A percentile compares a stretch with the other conserved stretches of the same genome.
These are phyloP conservation scores for Acer yangbiense DNA, from an alignment of 345 rosid genomes.

Conservation along the genomic window DNA sequence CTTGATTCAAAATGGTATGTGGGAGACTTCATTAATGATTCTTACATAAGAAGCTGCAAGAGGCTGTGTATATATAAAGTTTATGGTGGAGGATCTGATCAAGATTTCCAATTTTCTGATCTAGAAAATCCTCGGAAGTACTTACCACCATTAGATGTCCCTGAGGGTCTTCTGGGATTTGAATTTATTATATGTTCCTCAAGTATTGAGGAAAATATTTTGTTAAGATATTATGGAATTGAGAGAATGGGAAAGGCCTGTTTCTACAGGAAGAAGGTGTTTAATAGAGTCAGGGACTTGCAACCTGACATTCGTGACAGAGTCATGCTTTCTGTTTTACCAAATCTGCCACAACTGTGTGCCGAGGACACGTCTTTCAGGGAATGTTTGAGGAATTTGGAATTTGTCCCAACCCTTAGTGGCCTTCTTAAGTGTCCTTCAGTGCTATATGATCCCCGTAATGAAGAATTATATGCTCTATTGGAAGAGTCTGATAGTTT, in stretches of 20 bases:
- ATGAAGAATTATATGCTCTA: conserved; percentile 80
- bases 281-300: conserved; percentile 59
- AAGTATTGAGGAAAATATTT: conserved; percentile 64
- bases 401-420: conserved; percentile 73
- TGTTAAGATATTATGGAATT: conserved; percentile 67
- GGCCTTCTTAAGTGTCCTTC: conserved; percentile 68
- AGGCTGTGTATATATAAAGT: conserved; percentile 74
- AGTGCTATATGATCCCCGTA: conserved; percentile 82
- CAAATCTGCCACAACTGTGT: conserved; percentile 80
- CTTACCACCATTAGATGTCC: conserved; percentile 73
- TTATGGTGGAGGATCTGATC: conserved; percentile 47
- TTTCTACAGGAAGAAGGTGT: conserved; percentile 73
- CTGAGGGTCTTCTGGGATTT: conserved; percentile 61
- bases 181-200: conserved; percentile 63
- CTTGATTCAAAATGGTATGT: conserved; percentile 85
- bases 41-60: conserved; percentile 61
- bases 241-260: conserved; percentile 75
- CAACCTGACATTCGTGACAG: conserved; percentile 72
- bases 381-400: conserved; percentile 71
- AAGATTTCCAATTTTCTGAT: conserved; percentile 60
- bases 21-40: conserved; percentile 50
- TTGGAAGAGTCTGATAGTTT: conserved; percentile 79
- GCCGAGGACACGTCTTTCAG: conserved; percentile 68
- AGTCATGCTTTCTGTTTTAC: conserved; percentile 80
- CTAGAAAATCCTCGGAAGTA: conserved; percentile 74